A percentile compares a stretch with the other conserved stretches of the same genome.
These are phyloP conservation scores for Flaveria linearis DNA, from an alignment of 129 eudicot genomes.

Conservation along the genomic window DNA sequence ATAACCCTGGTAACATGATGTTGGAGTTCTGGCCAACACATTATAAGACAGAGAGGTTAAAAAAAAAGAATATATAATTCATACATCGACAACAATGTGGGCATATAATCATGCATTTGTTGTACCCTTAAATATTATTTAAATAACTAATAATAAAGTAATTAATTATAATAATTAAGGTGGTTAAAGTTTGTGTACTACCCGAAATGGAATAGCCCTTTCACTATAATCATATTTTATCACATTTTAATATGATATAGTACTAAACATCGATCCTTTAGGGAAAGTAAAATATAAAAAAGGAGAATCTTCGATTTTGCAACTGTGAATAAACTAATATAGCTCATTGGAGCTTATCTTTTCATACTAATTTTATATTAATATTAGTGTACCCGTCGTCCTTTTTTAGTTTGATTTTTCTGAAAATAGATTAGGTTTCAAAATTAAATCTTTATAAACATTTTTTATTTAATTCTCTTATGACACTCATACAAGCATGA, in stretches of 20 bases:
- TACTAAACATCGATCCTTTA: slow-evolving; percentile 9
- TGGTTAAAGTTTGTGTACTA: slow-evolving; percentile 17
- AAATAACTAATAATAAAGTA: neutral
- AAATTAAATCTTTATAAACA: neutral
- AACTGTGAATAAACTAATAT: neutral
- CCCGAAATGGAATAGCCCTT: slow-evolving; percentile 14
- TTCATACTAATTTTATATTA: neutral
- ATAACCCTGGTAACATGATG: slow-evolving; percentile 15
- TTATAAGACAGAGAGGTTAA: neutral
- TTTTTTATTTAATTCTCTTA: neutral
- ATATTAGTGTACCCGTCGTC: neutral
- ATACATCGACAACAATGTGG: slow-evolving; percentile 29
- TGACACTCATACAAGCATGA: neutral
- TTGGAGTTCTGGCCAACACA: slow-evolving; percentile 35
- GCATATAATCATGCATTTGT: slow-evolving; percentile 32
- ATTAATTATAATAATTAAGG: slow-evolving; percentile 7
- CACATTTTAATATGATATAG: neutral
- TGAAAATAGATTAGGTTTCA: neutral
- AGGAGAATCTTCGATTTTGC: slow-evolving; percentile 8
- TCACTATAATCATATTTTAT: slow-evolving; percentile 4
- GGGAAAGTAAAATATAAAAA: slow-evolving; percentile 11
- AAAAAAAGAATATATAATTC: slow-evolving; percentile 13
- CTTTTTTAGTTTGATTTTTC: neutral
- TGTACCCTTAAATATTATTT: slow-evolving; percentile 20
- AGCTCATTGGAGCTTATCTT: slow-evolving; percentile 7